A percentile compares a stretch with the other conserved stretches of the same genome.
Conservation (phyloP, 345 rosid genomes). For the Odontarrhena argentea region DNA sequence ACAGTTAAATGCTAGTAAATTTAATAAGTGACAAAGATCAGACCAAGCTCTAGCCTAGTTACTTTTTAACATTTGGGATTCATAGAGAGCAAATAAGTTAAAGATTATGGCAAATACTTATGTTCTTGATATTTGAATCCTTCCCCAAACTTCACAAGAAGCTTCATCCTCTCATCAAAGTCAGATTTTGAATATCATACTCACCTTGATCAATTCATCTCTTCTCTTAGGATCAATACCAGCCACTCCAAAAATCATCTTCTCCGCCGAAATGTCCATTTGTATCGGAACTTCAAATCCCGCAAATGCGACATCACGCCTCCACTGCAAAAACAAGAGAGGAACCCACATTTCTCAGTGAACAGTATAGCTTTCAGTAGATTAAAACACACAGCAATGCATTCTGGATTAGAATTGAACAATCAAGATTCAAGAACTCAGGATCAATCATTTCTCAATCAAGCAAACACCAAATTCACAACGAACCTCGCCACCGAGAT, state of each 20-base stretch:
- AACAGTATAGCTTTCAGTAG: neutral
- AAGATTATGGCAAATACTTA: neutral
- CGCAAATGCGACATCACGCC: slow-evolving; percentile 95
- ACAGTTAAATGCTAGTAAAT: neutral
- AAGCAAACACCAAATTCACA: neutral
- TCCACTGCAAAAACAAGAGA: slow-evolving; percentile 60
- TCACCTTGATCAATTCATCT: slow-evolving; percentile 82
- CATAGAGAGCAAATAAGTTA: neutral
- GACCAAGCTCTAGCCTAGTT: neutral
- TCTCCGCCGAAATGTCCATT: slow-evolving; percentile 88
- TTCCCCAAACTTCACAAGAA: neutral
- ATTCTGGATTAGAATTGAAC: neutral
- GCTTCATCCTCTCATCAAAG: neutral
- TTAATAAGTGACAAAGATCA: slow-evolving; percentile 1
- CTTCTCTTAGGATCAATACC: slow-evolving; percentile 86
- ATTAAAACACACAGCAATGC: neutral
- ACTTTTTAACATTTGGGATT: neutral
- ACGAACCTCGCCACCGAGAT: slow-evolving; percentile 96
- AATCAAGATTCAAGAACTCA: neutral
- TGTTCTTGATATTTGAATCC: neutral
- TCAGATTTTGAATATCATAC: neutral
- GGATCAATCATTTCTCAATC: neutral
- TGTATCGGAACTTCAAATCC: slow-evolving; percentile 97
- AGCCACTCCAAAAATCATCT: slow-evolving; percentile 88
- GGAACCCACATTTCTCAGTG: neutral